Conservation (phyloP, 2,329 filamentous ascomycete species). For the Paraphoma chrysanthemicola region DNA sequence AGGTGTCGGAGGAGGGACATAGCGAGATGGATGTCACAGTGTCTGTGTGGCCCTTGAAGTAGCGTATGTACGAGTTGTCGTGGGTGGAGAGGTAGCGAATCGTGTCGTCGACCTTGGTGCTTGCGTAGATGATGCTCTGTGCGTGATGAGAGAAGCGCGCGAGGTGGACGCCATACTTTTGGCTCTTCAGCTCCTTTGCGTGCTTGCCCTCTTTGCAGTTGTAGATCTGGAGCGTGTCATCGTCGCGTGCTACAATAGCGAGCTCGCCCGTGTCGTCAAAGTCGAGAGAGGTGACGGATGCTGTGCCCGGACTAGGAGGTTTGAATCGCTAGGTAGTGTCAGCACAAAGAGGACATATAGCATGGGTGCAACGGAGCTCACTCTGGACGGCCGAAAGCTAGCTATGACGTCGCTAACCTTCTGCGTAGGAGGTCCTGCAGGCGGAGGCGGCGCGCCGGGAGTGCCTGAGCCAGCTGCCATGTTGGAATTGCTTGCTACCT, state of each 20-base stretch:
- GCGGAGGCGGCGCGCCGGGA: conserved; percentile 41
- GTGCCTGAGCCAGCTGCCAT: conserved; percentile 45
- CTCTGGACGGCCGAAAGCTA: conserved; percentile 80
- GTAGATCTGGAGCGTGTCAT: conserved; percentile 95
- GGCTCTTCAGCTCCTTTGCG: conserved; percentile 87
- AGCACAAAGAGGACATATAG: conserved; percentile 5
- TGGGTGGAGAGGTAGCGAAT: conserved; percentile 89
- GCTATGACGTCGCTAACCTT: conserved; percentile 80
- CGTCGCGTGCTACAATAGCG: conserved; percentile 87
- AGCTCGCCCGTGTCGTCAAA: conserved; percentile 96
- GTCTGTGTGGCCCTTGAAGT: conserved; percentile 89
- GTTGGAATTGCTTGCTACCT: conserved; percentile 7
- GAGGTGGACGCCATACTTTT: conserved; percentile 95
- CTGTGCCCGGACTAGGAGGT: conserved; percentile 56
- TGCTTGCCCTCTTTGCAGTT: conserved; percentile 90
- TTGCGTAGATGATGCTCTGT: conserved; percentile 92
- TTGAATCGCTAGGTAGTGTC: conserved; percentile 52
- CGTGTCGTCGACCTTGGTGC: conserved; percentile 91
- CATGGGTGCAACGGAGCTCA: conserved; percentile 46
- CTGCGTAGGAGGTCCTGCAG: conserved; percentile 47
- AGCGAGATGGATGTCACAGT: conserved; percentile 83
- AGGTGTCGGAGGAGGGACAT: conserved; percentile 86
- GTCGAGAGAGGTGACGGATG: conserved; percentile 84
- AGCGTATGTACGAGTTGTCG: conserved; percentile 95
- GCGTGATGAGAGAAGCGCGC: conserved; percentile 93